Base-by-base conservation (phyloP, 75 land plant genomes). In the Cunninghamia lanceolata region DNA sequence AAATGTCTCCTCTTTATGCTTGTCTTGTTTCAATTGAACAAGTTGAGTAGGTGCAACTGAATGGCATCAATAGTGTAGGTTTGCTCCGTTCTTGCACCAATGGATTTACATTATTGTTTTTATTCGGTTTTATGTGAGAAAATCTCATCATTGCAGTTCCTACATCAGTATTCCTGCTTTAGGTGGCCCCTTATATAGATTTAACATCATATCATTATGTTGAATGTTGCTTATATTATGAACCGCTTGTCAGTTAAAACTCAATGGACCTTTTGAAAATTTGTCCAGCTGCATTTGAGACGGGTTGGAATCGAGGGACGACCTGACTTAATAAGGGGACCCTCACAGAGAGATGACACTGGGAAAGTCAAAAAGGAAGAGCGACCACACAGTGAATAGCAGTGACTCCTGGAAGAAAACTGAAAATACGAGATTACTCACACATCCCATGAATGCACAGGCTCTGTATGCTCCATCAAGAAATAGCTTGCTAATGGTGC, bases 291-390 rank as follows among this genome's bases (percentile, higher is more conserved):
- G 63, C 99, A 96, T 89, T 89, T 96, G 86, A 87, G 96, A 83
- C 89, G 95, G 73, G 97, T 91, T 73, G 99, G 97, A 81, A 93
- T 96, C 19, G 99, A 96, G 91, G 92, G 94, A 70, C 86, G 85
- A 1, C 91, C 89, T 54, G 91, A 88, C 32, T 56, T 90, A 36
- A 86, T 86, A n/a, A 78, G 34, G 8, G 84, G 82, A 45, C n/a
- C 82, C 30, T 39, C 94, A 86, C 83, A 78, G 82, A 93, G 85
- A 34, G 19, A 28, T 82, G 91, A 88, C 35, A 70, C 15, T 36
- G 70, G 78, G 78, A 75, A 36, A 36, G n/a, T 36, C 21, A 38
- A 39, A 75, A 75, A 9, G 17, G 25, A 30, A 75, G 78, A 75
- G 21, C 13, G 78, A 75, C 40, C 42, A 38, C 10, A 75, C 25